These are phyloP conservation scores for Entomortierella parvispora DNA, from an alignment of 192 early-diverging fungal species.

Conservation along the genomic window DNA sequence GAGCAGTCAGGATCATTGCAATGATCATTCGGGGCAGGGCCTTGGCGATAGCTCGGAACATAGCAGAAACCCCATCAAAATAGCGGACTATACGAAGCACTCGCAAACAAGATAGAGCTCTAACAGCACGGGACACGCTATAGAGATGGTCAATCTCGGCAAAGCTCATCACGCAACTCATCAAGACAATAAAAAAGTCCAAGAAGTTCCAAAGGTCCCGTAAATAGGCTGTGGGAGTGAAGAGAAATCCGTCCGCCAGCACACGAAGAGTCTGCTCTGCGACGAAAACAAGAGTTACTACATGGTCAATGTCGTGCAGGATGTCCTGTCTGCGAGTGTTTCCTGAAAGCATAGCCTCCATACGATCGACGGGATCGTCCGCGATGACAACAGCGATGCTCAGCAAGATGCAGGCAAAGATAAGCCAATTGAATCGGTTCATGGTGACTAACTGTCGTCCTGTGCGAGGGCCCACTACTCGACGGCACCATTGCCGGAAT, in stretches of 20 bases:
- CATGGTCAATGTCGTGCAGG: constrained; percentile 55
- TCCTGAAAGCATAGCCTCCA: constrained; percentile 52
- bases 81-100: constrained; percentile 60
- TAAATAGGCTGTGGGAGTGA: constrained; percentile 67
- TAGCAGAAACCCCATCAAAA: constrained; percentile 61
- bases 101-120: constrained; percentile 64
- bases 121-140: constrained; percentile 55
- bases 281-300: constrained; percentile 59
- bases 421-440: constrained; percentile 55
- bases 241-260: constrained; percentile 65
- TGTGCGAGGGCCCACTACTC: constrained; percentile 58
- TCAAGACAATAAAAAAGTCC: constrained; percentile 64
- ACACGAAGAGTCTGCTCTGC: constrained; percentile 60
- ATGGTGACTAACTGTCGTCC: constrained; percentile 61
- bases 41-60: constrained; percentile 61
- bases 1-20: constrained; percentile 55
- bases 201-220: constrained; percentile 65
- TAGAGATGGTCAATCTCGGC: constrained; percentile 51
- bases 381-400: constrained; percentile 59
- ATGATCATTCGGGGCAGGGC: constrained; percentile 65
- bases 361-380: constrained; percentile 56
- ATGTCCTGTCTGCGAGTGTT: constrained; percentile 2
- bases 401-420: constrained; percentile 56
- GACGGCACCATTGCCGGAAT: constrained; percentile 61
- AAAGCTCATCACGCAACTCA: constrained; percentile 60